Percentiles rank a stretch among this genome's conserved stretches.
Evolutionary conservation across 2,329 filamentous ascomycete genomes (phyloP).

Genomic region (Fusarium lateritium): DNA sequence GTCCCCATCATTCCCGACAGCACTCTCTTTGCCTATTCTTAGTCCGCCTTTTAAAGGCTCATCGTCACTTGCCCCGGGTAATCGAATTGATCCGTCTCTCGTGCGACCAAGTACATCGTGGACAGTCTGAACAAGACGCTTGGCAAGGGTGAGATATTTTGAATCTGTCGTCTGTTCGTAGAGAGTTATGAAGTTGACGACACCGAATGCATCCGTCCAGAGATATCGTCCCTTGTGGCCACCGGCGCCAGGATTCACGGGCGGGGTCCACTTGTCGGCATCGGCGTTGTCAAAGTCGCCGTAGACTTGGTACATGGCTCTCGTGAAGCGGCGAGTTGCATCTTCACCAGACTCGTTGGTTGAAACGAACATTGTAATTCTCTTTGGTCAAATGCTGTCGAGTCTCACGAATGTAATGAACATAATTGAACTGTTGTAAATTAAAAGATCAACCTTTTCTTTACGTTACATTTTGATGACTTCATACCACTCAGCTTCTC

Average conservation of each 20-base stretch:
- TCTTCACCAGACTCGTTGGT: constrained; percentile 16
- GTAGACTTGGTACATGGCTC: constrained; percentile 58
- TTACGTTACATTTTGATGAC: constrained; percentile 7
- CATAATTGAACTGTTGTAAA: background rate
- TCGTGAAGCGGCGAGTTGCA: constrained; percentile 50
- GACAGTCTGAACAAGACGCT: constrained; percentile 64
- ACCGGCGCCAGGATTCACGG: constrained; percentile 61
- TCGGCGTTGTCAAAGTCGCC: constrained; percentile 51
- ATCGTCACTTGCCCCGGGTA: constrained; percentile 66
- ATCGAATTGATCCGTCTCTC: constrained; percentile 61
- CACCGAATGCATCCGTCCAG: constrained; percentile 73
- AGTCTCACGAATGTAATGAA: background rate
- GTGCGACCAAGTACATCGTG: constrained; percentile 68
- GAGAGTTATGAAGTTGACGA: constrained; percentile 71
- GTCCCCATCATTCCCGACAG: constrained; percentile 65
- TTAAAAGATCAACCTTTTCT: background rate
- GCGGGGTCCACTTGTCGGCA: constrained; percentile 61
- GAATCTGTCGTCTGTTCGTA: constrained; percentile 55
- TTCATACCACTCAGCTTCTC: constrained; percentile 13
- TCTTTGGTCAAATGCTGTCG: background rate
- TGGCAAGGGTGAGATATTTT: constrained; percentile 65
- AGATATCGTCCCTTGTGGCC: constrained; percentile 72
- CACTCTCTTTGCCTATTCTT: constrained; percentile 69
- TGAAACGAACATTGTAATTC: background rate
- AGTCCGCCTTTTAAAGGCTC: constrained; percentile 69